Conservation (phyloP, 2,329 filamentous ascomycete genomes). For the Ophiosphaerella narmari region DNA sequence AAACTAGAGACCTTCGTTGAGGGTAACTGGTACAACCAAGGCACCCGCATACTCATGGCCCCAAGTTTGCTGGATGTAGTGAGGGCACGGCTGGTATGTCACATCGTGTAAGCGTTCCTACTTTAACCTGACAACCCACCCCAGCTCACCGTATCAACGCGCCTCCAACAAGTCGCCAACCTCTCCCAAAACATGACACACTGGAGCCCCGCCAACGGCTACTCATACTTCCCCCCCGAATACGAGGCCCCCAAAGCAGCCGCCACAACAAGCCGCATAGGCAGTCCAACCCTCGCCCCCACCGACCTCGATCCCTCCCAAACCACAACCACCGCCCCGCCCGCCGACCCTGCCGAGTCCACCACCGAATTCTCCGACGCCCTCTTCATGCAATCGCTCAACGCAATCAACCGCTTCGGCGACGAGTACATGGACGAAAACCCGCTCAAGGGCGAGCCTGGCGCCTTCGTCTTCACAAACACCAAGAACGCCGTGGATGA, state of each 20-base stretch:
- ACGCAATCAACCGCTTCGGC: slow-evolving; percentile 58
- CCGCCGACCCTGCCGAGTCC: slow-evolving; percentile 16
- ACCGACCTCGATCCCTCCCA: slow-evolving; percentile 35
- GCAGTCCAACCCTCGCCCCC: slow-evolving; percentile 35
- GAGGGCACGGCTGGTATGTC: slow-evolving; percentile 57
- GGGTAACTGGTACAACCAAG: slow-evolving; percentile 65
- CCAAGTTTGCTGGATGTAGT: slow-evolving; percentile 64
- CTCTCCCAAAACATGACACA: slow-evolving; percentile 58
- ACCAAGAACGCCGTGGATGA: slow-evolving; percentile 51
- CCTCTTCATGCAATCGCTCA: slow-evolving; percentile 53
- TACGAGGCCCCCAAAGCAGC: slow-evolving; percentile 45
- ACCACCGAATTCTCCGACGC: slow-evolving; percentile 38
- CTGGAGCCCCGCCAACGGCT: slow-evolving; percentile 63
- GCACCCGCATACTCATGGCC: slow-evolving; percentile 65
- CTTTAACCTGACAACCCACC: slow-evolving; percentile 8
- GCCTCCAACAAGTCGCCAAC: slow-evolving; percentile 60
- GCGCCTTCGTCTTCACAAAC: slow-evolving; percentile 62
- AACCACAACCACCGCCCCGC: slow-evolving; percentile 14
- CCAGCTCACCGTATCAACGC: slow-evolving; percentile 60
- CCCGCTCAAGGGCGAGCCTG: slow-evolving; percentile 66
- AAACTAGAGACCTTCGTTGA: slow-evolving; percentile 58
- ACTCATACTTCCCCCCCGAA: slow-evolving; percentile 61
- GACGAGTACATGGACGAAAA: slow-evolving; percentile 69
- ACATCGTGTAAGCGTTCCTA: not conserved
- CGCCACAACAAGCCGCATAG: slow-evolving; percentile 31